These are phyloP conservation scores for Schizopora paradoxa DNA, from an alignment of 1,284 basidiomycete species.

Conservation along the genomic window DNA sequence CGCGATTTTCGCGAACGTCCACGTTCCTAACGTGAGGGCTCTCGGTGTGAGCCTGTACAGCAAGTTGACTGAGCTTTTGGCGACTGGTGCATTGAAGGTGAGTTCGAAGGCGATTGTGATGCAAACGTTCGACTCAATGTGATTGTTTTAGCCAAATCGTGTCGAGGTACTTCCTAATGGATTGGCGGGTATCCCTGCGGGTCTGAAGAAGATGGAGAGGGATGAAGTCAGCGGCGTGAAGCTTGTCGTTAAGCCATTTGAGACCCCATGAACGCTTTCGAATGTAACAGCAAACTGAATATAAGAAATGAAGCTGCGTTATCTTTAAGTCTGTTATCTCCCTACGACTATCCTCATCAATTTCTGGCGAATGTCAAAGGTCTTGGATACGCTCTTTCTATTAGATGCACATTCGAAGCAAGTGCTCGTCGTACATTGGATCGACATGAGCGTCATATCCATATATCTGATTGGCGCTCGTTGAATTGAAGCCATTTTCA, in stretches of 20 bases:
- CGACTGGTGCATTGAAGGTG: slow-evolving; percentile 7
- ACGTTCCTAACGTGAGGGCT: not conserved
- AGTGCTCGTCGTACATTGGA: too few relatives aligned
- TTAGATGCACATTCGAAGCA: too few relatives aligned
- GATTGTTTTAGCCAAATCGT: slow-evolving; percentile 30
- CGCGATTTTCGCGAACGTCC: slow-evolving; percentile 6
- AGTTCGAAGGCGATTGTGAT: not conserved
- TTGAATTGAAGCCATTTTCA: too few relatives aligned
- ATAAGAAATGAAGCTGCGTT: too few relatives aligned
- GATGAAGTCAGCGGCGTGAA: slow-evolving; percentile 45
- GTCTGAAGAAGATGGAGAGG: slow-evolving; percentile 36
- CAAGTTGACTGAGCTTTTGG: slow-evolving; percentile 9
- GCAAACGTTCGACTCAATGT: too few relatives aligned
- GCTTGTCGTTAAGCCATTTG: slow-evolving; percentile 43
- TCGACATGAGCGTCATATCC: too few relatives aligned
- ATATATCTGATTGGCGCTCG: too few relatives aligned
- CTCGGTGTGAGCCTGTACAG: slow-evolving; percentile 14
- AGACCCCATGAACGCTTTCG: slow-evolving; percentile 36
- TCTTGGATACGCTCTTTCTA: too few relatives aligned
- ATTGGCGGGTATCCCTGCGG: slow-evolving; percentile 38
- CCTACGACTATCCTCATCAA: too few relatives aligned
- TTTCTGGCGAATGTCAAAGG: too few relatives aligned
- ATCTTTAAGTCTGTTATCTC: too few relatives aligned
- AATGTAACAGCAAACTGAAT: too few relatives aligned
- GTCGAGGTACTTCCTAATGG: slow-evolving; percentile 42